phyloP scores from a whole-genome alignment of 202 grass and related monocot genomes.

The Panicum virgatum region DNA sequence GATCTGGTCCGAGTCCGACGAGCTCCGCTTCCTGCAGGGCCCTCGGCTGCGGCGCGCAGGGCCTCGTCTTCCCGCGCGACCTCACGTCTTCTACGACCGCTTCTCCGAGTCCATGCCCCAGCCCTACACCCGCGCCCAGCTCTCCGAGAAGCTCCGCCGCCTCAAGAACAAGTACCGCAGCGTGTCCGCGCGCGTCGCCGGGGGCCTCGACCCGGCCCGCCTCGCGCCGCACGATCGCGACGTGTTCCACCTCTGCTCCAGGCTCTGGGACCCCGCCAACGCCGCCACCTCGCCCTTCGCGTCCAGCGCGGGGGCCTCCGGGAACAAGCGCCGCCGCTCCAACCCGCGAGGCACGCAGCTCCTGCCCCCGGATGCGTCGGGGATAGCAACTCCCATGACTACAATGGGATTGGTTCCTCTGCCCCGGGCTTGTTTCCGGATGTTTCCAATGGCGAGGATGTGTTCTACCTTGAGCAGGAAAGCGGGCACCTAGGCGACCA shows the following conservation, averaged over 20 bases:
- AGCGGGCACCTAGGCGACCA: conserved; percentile 29
- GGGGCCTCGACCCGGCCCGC: conserved; percentile 69
- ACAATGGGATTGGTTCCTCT: conserved; percentile 26
- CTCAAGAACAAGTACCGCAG: conserved; percentile 77
- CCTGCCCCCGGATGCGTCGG: conserved; percentile 16
- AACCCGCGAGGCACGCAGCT: conserved; percentile 35
- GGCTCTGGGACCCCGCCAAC: conserved; percentile 86
- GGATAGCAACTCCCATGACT: conserved; percentile 42
- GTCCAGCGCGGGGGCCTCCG: conserved; percentile 32
- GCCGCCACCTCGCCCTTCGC: conserved; percentile 73
- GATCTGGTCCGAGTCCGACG: conserved; percentile 91
- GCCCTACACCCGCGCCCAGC: conserved; percentile 87
- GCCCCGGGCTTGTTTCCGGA: neutral
- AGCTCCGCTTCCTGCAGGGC: conserved; percentile 92
- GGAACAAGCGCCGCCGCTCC: conserved; percentile 90
- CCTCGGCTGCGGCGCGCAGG: conserved; percentile 92
- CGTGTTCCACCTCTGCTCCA: conserved; percentile 86
- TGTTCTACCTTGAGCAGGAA: conserved; percentile 39
- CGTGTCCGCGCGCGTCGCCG: conserved; percentile 50
- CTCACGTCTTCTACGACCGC: conserved; percentile 91
- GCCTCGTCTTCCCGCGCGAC: conserved; percentile 85
- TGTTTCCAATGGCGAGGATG: conserved; percentile 9
- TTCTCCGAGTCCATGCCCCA: conserved; percentile 95
- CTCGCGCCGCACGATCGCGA: conserved; percentile 93
- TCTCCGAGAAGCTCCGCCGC: conserved; percentile 93